Conservation (phyloP, 2,329 filamentous ascomycete genomes). For the Penicillium freii region DNA sequence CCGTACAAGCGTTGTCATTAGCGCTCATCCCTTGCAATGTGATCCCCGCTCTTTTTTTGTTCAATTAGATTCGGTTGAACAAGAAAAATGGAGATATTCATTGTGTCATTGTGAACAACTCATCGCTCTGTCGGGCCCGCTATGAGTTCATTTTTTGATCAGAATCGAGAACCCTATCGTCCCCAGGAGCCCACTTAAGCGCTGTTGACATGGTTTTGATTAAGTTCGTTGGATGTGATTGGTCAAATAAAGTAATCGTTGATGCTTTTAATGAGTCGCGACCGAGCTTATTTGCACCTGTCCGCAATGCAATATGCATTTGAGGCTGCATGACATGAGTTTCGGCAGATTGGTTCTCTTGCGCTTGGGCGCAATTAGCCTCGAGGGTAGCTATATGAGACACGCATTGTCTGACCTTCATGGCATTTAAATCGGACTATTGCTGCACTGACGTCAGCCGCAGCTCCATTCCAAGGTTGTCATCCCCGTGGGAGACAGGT, state of each 20-base stretch:
- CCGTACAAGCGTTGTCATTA: not conserved
- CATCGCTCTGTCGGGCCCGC: not conserved
- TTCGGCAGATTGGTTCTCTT: not conserved
- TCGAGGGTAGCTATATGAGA: not conserved
- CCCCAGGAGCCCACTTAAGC: not conserved
- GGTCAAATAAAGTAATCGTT: not conserved
- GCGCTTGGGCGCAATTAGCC: not conserved
- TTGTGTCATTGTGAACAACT: not conserved
- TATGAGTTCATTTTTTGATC: not conserved
- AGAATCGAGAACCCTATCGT: not conserved
- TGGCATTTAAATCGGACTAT: conserved; percentile 1
- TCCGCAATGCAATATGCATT: not conserved
- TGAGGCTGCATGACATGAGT: not conserved
- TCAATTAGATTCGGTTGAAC: not conserved
- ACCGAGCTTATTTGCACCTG: not conserved
- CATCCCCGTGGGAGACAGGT: not conserved
- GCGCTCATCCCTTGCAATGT: conserved; percentile 5
- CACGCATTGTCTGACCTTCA: conserved; percentile 1
- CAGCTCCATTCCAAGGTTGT: not conserved
- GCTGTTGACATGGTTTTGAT: not conserved
- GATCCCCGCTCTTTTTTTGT: not conserved
- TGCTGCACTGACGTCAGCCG: conserved; percentile 3
- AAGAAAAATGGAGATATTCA: not conserved
- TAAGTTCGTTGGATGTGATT: not conserved
- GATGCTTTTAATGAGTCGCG: not conserved